Evolutionary conservation across 441 rosid species (phyloP).

Genomic region (Syzygium malaccense): DNA sequence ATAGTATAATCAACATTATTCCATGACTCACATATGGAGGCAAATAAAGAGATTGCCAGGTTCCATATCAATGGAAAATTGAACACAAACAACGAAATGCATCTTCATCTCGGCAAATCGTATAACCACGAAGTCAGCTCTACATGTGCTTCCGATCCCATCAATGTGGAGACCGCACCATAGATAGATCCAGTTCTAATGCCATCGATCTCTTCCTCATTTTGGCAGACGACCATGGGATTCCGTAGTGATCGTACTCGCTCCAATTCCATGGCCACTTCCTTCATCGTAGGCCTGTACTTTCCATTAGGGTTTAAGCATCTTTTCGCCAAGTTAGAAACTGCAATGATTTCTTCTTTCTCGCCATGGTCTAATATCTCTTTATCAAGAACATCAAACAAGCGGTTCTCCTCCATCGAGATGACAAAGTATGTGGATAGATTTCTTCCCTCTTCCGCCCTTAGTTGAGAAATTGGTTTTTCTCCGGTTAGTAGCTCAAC

Average conservation of each 20-base stretch:
- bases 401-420: not conserved
- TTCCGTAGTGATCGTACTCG: not conserved
- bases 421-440: not conserved
- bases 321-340: not conserved
- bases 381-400: not conserved
- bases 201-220: not conserved
- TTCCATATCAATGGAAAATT: not conserved
- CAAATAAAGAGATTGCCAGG: not conserved
- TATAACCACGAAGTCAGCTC: not conserved
- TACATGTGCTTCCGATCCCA: not conserved
- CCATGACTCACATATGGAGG: not conserved
- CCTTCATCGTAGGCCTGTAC: not conserved
- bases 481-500: not conserved
- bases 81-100: not conserved
- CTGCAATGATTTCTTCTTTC: not conserved
- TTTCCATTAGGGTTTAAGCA: not conserved
- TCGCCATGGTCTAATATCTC: not conserved
- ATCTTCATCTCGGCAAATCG: not conserved
- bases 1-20: not conserved
- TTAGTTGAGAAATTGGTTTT: not conserved
- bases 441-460: not conserved
- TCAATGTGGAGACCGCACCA: not conserved
- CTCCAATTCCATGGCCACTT: not conserved
- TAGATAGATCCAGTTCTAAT: not conserved
- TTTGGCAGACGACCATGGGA: not conserved